phyloP scores from a whole-genome alignment of 2,329 filamentous ascomycete species.

The Sclerotiophoma versabilis region DNA sequence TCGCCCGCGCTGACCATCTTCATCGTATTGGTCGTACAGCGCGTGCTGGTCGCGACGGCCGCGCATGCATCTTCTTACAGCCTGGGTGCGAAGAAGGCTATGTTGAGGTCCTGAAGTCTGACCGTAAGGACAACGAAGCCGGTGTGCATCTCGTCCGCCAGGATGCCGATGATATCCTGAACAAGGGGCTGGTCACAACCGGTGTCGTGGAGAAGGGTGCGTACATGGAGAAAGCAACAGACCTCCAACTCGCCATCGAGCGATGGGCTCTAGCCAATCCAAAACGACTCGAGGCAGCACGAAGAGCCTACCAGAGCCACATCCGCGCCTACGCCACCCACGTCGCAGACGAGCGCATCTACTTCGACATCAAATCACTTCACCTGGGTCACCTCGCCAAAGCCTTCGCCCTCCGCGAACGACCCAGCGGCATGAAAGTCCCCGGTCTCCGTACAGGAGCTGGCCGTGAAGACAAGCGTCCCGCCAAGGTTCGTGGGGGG shows the following conservation, averaged over 20 bases:
- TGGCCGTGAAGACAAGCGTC: slow-evolving; percentile 38
- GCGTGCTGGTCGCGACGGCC: slow-evolving; percentile 85
- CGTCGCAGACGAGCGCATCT: slow-evolving; percentile 79
- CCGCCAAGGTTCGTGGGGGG: slow-evolving; percentile 53
- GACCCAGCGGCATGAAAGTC: slow-evolving; percentile 77
- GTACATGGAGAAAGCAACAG: slow-evolving; percentile 72
- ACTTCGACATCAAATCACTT: slow-evolving; percentile 90
- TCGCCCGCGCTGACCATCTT: slow-evolving; percentile 90
- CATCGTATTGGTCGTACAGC: slow-evolving; percentile 95
- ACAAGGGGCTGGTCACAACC: slow-evolving; percentile 65
- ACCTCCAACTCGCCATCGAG: slow-evolving; percentile 71
- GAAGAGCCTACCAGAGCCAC: slow-evolving; percentile 88
- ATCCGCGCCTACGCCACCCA: slow-evolving; percentile 96
- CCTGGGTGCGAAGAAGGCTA: slow-evolving; percentile 94
- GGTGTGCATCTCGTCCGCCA: slow-evolving; percentile 64
- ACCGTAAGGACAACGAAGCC: slow-evolving; percentile 68
- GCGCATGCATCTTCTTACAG: slow-evolving; percentile 86
- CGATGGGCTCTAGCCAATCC: slow-evolving; percentile 69
- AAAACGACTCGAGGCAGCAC: slow-evolving; percentile 78
- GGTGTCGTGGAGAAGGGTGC: slow-evolving; percentile 53
- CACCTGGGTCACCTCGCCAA: slow-evolving; percentile 95
- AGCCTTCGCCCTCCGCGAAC: slow-evolving; percentile 87
- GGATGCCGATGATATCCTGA: slow-evolving; percentile 70
- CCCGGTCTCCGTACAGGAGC: slow-evolving; percentile 58
- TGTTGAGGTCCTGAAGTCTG: slow-evolving; percentile 76